Base-by-base conservation (phyloP, 768 basidiomycete species). In the Leccinellum luteum region DNA sequence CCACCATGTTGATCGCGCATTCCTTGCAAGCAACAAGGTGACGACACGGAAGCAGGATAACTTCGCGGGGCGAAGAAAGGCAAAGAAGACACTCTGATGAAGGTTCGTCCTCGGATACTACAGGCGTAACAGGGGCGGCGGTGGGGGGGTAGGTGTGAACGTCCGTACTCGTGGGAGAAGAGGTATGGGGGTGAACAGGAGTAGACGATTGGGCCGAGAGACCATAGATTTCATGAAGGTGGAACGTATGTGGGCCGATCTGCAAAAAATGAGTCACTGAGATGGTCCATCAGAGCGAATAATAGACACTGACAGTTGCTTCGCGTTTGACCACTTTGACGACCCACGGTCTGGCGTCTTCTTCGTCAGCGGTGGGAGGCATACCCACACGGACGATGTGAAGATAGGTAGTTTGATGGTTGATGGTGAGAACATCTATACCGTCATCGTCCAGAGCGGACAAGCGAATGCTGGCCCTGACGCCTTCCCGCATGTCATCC, bases 21-120 rank as follows among this genome's bases (percentile, higher is more conserved):
- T 96, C 94, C 66, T 90, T 87, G 77, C 94, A 98, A 5, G 94
- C 94, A 57, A 98, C 94, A 30, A 98, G 81, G 74, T 98, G 94
- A 48, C 94, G 78, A 71, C 94, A 98, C 0, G 94, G 94, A 6
- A 97, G 82, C 13, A 98, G 83, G 7, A 98, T 92, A 43, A 98
- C 94, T 67, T 96, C 92, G 49, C 92, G 83, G 1, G 93, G 89
- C 0, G 87, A 86, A 3, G 89, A 90, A 45, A 98, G 82, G 66
- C 94, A 98, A 32, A 98, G 79, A 12, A 98, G 85, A 75, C 94
- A 97, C 69, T 97, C 94, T 45, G 90, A 89, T 19, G 88, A 87
- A 21, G 88, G 85, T 19, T 89, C 86, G 31, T 87, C 85, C 7
- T 87, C 86, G 2, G 71, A 65, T n/a, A 66, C 41, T 1, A 66